phyloP scores from a whole-genome alignment of 208 protist genomes.

The Trichomonas vaginalis region DNA sequence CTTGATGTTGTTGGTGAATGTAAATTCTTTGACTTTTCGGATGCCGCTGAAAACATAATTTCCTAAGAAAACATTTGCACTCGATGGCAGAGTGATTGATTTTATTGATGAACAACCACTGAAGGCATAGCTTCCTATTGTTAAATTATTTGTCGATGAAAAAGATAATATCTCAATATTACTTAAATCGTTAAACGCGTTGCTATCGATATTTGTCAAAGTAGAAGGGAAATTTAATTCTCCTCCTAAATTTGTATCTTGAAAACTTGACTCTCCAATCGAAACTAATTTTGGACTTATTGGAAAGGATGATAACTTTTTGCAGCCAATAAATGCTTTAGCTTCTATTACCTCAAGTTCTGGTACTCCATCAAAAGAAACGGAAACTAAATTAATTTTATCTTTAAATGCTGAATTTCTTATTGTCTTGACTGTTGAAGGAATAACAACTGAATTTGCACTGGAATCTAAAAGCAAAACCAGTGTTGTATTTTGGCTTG shows the following conservation, averaged over 20 bases:
- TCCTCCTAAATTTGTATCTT: not conserved
- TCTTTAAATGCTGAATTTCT: not conserved
- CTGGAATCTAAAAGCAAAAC: not conserved
- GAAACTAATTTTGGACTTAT: not conserved
- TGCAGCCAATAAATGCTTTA: not conserved
- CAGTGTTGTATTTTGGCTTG: not conserved
- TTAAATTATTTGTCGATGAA: not conserved
- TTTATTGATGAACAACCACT: not conserved
- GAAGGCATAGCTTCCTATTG: not conserved
- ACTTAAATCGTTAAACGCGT: not conserved
- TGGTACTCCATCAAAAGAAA: not conserved
- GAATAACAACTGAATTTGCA: not conserved
- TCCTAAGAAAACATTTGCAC: not conserved
- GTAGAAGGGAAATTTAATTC: not conserved
- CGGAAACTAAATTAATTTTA: not conserved
- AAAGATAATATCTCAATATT: not conserved
- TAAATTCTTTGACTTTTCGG: not conserved
- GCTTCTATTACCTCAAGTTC: not conserved
- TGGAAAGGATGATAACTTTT: not conserved
- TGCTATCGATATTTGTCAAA: not conserved
- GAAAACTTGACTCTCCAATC: not conserved
- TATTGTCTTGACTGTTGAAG: not conserved
- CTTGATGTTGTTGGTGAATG: not conserved
- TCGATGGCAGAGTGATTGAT: not conserved
- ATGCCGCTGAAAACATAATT: not conserved